Conservation (phyloP, 2,329 filamentous ascomycete genomes). For the Sarocladium kiliense region DNA sequence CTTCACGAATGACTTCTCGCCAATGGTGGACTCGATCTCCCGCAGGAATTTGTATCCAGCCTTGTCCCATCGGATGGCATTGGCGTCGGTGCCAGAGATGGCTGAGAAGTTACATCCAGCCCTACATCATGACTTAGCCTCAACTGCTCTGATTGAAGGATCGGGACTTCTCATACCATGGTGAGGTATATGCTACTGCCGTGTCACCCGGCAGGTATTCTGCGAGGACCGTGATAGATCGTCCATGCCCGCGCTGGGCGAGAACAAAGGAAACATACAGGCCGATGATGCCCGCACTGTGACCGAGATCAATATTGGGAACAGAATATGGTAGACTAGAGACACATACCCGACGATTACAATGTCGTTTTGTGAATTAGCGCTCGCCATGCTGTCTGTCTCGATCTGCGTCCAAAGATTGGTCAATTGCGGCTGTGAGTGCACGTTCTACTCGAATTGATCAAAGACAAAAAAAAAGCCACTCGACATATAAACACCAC, state of each 20-base stretch:
- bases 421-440: background rate
- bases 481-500: no score
- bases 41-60: slow-evolving; percentile 32
- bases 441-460: background rate
- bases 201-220: slow-evolving; percentile 36
- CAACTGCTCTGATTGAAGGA: background rate
- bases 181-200: slow-evolving; percentile 32
- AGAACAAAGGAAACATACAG: slow-evolving; percentile 33
- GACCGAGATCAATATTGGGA: background rate
- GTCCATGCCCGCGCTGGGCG: slow-evolving; percentile 26
- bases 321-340: background rate
- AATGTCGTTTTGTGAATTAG: slow-evolving; percentile 2
- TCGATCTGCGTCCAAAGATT: no score
- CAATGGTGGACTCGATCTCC: slow-evolving; percentile 22
- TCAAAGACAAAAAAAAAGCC: background rate
- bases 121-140: slow-evolving; percentile 14
- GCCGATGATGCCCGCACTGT: slow-evolving; percentile 33
- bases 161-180: slow-evolving; percentile 25
- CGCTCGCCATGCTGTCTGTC: background rate
- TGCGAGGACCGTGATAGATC: slow-evolving; percentile 29
- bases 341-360: slow-evolving; percentile 8
- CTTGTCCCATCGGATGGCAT: slow-evolving; percentile 36
- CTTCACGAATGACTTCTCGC: slow-evolving; percentile 27
- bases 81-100: slow-evolving; percentile 34
- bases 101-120: slow-evolving; percentile 40